Percentiles rank a stretch among this genome's conserved stretches.
These are phyloP conservation scores for Cadophora sp. DNA, from an alignment of 2,329 filamentous ascomycete genomes.

Conservation along the genomic window DNA sequence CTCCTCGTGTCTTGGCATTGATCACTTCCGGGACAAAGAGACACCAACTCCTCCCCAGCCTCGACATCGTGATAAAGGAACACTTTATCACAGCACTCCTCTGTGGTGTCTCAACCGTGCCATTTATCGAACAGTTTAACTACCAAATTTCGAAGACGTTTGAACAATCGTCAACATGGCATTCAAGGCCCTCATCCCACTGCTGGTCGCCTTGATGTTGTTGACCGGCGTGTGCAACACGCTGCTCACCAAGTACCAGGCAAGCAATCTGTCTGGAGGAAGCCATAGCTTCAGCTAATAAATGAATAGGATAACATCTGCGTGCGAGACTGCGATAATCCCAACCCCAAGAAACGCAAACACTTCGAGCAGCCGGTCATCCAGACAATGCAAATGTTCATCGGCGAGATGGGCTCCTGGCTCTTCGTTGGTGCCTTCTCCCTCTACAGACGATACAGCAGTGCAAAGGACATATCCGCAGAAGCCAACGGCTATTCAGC, in stretches of 20 bases:
- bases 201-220: conserved; percentile 95
- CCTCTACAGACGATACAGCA: conserved; percentile 65
- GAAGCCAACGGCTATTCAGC: conserved; percentile 69
- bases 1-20: conserved; percentile 1
- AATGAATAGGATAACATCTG: conserved; percentile 86
- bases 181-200: conserved; percentile 73
- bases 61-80: conserved; percentile 14
- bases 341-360: conserved; percentile 68
- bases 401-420: conserved; percentile 97
- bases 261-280: conserved; percentile 48
- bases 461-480: conserved; percentile 51
- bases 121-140: not conserved
- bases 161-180: conserved; percentile 62
- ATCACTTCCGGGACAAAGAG: conserved; percentile 10
- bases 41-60: conserved; percentile 11
- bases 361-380: conserved; percentile 95
- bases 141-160: not conserved
- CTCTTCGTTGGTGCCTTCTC: conserved; percentile 78
- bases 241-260: conserved; percentile 94
- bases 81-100: conserved; percentile 9
- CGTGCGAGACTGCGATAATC: conserved; percentile 83
- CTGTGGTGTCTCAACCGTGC: not conserved
- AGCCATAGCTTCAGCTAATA: conserved; percentile 27
- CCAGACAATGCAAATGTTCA: conserved; percentile 97
- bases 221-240: conserved; percentile 97